Evolutionary conservation across 1,284 basidiomycete genomes (phyloP), one percentile per base, ranked within the genome.

Genomic region (Gomphus bonarii): DNA sequence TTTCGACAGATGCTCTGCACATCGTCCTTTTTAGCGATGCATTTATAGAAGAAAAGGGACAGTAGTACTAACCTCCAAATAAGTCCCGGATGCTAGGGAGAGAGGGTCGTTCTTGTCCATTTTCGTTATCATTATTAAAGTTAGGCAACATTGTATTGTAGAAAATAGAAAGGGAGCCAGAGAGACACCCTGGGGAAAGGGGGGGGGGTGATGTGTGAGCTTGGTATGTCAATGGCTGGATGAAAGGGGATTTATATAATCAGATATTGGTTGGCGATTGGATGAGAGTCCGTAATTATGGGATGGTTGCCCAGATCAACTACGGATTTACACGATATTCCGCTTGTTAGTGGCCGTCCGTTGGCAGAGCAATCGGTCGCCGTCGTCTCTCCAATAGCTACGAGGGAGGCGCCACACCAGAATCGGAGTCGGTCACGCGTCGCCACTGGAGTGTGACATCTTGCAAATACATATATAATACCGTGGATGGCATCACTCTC

Each of bases 31-130:
- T 36, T 25, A 33, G 50, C 18, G 3, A 1, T 20, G 18, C 40
- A 20, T 22, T 10, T 25, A 33, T n/a, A 4, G 20, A 4, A 3
- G 18, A 30, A 25, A 16, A 35, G 47, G 18, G n/a, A 28, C 4
- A 49, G n/a, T 5, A 16, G n/a, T 3, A 65, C 75, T 65, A 57
- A 84, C 86, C 79, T 71, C 79, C 73, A 65, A 89, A 84, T 57
- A 88, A 69, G 67, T 85, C 82, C 55, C 83, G 81, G 58, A 89
- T 88, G 49, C 84, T 77, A 46, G 86, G 86, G 54, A 89, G 79
- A n/a, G 80, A 84, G 55, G 84, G 82, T 55, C 71, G 49, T 18
- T 54, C 43, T 47, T 30, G 40, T 25, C 14, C 16, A 54, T 28
- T 28, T 9, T 43, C 46, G 42, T 22, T 16, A 18, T 31, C n/a